Base-by-base conservation (phyloP, 306 rosid species). In the Casuarina cunninghamiana region DNA sequence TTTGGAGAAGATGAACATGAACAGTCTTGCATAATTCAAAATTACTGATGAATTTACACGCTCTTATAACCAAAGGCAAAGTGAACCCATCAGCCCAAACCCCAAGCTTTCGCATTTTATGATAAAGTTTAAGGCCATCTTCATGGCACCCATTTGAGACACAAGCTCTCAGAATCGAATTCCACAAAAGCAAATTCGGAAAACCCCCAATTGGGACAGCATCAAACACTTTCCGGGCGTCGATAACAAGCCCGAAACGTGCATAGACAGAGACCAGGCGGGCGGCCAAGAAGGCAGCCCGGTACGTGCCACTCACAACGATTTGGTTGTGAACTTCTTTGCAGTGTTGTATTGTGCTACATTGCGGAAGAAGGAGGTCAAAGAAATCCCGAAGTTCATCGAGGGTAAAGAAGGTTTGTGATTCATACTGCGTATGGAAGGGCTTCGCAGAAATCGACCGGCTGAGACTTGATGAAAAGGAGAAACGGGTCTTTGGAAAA, bases 41-140 rank as follows among this genome's bases (percentile, higher is more conserved):
- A 49, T 11, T 9, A 44, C 84, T 82, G 37, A 85, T 17, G 80
- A 68, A 41, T 13, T 89, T 57, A 48, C 91, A 89, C 38, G 94
- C 90, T 73, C 84, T 84, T 53, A 90, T 68, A 71, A 89, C 72
- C 84, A 91, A 61, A 16, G 98, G 96, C 41, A 91, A 83, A 19
- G 97, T 90, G 81, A 91, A 90, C 42, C 96, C 92, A 77, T 92
- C 98, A 38, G 89, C 89, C 61, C 73, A 87, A 84, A 90, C 81
- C 49, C 98, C 89, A 71, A 89, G 80, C 45, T 80, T 87, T 72
- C 79, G 81, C 98, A 94, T 90, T 80, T 77, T 66, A 78, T 70
- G 72, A 71, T 88, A 90, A 69, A 92, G 39, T 38, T 76, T 1
- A 71, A 90, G 46, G 6, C 86, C 93, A 62, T 81, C 74, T 35